Conservation (phyloP, 1,284 basidiomycete genomes). For the Anthracocystis walkeri region DNA sequence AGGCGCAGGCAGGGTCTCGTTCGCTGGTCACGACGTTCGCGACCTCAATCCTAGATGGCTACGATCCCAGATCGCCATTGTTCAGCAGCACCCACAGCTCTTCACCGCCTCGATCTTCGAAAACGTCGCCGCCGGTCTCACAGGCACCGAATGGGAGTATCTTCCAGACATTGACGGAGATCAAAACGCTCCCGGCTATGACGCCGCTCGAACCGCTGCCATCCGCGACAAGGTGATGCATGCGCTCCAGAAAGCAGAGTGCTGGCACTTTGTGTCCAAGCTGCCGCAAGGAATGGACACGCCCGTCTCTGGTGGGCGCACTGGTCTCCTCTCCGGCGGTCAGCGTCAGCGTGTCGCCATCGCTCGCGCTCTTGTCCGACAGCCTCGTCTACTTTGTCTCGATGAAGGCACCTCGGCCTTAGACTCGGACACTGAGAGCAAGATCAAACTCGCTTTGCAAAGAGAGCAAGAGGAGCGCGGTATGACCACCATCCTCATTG, state of each 20-base stretch:
- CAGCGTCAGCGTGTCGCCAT: conserved; percentile 67
- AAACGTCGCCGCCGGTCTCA: conserved; percentile 66
- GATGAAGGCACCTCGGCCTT: conserved; percentile 68
- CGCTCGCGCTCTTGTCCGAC: conserved; percentile 64
- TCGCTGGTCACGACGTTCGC: conserved; percentile 68
- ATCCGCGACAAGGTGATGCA: conserved; percentile 66
- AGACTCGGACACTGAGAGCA: conserved; percentile 64
- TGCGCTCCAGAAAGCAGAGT: conserved; percentile 69
- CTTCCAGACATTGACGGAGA: conserved; percentile 44
- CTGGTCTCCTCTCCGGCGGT: conserved; percentile 66
- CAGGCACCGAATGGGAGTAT: conserved; percentile 55
- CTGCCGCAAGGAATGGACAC: conserved; percentile 70
- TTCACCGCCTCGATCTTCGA: conserved; percentile 66
- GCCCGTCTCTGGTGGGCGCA: conserved; percentile 68
- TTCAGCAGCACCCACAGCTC: conserved; percentile 71
- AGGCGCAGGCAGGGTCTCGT: conserved; percentile 59
- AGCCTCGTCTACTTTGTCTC: conserved; percentile 62
- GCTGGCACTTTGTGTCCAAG: conserved; percentile 70
- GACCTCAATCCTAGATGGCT: conserved; percentile 70
- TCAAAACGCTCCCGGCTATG: conserved; percentile 16
- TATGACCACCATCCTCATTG: conserved; percentile 67
- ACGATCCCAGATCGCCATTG: conserved; percentile 71
- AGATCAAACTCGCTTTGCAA: conserved; percentile 60
- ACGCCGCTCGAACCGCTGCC: conserved; percentile 31
- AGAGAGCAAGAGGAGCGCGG: conserved; percentile 62